phyloP scores from a whole-genome alignment of 75 land plant species.

The Picea glauca region DNA sequence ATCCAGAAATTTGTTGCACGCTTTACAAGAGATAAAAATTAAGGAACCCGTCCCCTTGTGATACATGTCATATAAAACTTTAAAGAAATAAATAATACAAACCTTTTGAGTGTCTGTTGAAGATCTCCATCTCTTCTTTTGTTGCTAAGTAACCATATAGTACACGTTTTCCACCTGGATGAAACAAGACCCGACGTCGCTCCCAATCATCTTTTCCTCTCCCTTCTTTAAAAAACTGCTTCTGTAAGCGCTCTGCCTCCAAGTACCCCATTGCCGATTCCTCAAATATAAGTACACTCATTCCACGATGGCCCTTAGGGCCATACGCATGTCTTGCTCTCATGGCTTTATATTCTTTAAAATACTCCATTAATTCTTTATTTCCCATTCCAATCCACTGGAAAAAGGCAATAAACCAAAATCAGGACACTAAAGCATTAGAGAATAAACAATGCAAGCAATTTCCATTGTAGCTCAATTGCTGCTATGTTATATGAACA shows the following conservation, averaged over 20 bases:
- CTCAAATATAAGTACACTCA: constrained; percentile 85
- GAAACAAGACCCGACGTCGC: constrained; percentile 28
- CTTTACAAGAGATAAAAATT: not conserved
- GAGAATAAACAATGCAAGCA: not conserved
- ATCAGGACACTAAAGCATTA: not conserved
- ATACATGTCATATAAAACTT: not conserved
- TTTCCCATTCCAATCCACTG: constrained; percentile 99
- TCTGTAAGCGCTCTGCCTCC: constrained; percentile 80
- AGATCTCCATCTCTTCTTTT: constrained; percentile 68
- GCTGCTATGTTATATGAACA: not conserved
- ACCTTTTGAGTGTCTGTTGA: constrained; percentile 85
- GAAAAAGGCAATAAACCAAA: constrained; percentile 2
- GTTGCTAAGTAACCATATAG: constrained; percentile 81
- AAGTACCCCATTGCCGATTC: constrained; percentile 64
- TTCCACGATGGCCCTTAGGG: constrained; percentile 90
- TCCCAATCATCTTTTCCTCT: constrained; percentile 75
- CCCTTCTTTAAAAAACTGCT: constrained; percentile 49
- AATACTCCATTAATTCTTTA: constrained; percentile 84
- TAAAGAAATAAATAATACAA: not conserved
- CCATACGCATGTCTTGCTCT: constrained; percentile 94
- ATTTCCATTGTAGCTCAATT: not conserved
- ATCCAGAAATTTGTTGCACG: not conserved
- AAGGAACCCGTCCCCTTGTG: not conserved
- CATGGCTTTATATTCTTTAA: constrained; percentile 52
- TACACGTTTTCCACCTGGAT: constrained; percentile 72